Evolutionary conservation across 495 filamentous ascomycete species (phyloP).

Genomic region (Neurospora sp.): DNA sequence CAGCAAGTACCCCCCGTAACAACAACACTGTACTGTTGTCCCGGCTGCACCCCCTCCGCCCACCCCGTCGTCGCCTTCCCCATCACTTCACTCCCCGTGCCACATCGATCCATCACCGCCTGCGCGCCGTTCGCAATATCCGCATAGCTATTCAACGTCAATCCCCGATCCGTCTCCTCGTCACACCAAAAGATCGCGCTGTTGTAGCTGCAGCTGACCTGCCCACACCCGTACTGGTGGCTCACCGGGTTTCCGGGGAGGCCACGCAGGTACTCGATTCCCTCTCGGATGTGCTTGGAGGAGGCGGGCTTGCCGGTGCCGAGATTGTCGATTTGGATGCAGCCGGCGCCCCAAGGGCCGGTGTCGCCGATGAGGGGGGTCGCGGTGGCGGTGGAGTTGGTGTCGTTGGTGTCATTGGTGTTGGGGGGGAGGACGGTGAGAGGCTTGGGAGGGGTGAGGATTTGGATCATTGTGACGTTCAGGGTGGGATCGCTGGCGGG

Average conservation of each 20-base stretch:
- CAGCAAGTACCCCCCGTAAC: neutral
- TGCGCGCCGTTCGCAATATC: neutral
- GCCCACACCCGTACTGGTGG: neutral
- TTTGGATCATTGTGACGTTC: neutral
- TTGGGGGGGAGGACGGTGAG: neutral
- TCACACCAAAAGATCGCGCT: neutral
- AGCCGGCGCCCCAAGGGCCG: neutral
- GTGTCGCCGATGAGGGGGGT: neutral
- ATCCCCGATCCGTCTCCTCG: neutral
- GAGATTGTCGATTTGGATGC: neutral
- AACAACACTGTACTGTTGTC: neutral
- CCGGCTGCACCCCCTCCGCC: neutral
- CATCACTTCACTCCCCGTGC: neutral
- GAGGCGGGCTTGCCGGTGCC: neutral
- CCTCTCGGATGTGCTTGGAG: neutral
- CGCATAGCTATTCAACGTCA: neutral
- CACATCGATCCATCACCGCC: neutral
- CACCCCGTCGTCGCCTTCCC: neutral
- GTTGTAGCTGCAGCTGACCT: neutral
- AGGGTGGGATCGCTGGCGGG: neutral
- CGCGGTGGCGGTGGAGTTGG: neutral
- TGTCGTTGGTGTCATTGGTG: neutral
- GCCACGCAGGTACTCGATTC: neutral
- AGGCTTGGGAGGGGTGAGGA: neutral
- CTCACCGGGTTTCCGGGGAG: neutral